These are phyloP conservation scores for Fusarium penzigii DNA, from an alignment of 2,329 filamentous ascomycete species.

Conservation along the genomic window DNA sequence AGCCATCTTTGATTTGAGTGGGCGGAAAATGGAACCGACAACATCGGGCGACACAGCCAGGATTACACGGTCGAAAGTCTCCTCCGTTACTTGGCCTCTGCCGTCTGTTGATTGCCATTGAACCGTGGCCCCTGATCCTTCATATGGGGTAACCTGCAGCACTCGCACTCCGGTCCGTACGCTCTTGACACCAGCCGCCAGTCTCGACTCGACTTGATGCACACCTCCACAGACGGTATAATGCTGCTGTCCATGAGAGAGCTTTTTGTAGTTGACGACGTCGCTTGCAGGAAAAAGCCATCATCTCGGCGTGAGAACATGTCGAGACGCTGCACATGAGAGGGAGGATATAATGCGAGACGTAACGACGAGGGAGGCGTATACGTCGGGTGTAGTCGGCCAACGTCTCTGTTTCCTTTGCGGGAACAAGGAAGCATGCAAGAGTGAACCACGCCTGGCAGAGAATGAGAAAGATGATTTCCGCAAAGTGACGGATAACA, in stretches of 20 bases:
- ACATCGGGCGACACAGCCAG: constrained; percentile 57
- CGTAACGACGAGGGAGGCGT: constrained; percentile 48
- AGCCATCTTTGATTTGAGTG: constrained; percentile 38
- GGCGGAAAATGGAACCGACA: constrained; percentile 48
- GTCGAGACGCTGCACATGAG: constrained; percentile 56
- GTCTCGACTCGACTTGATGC: constrained; percentile 47
- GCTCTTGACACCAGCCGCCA: constrained; percentile 41
- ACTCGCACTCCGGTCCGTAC: constrained; percentile 44
- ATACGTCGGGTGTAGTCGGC: constrained; percentile 52
- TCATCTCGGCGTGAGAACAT: constrained; percentile 51
- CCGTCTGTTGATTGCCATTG: constrained; percentile 34
- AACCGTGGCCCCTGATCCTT: constrained; percentile 29
- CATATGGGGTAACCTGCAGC: constrained; percentile 31
- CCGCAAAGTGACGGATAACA: constrained; percentile 41
- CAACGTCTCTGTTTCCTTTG: constrained; percentile 44
- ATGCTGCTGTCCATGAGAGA: constrained; percentile 48
- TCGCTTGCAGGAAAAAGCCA: constrained; percentile 57
- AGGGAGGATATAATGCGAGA: constrained; percentile 52
- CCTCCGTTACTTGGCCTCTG: constrained; percentile 19
- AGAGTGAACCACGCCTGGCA: constrained; percentile 56
- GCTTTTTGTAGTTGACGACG: constrained; percentile 50
- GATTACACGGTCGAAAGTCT: constrained; percentile 52
- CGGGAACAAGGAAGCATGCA: constrained; percentile 50
- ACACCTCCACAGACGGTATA: constrained; percentile 54
- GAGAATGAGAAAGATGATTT: constrained; percentile 44